Percentiles rank a stretch among this genome's conserved stretches.
These are phyloP conservation scores for Trichoderma gamsii DNA, from an alignment of 495 filamentous ascomycete species.

Conservation along the genomic window DNA sequence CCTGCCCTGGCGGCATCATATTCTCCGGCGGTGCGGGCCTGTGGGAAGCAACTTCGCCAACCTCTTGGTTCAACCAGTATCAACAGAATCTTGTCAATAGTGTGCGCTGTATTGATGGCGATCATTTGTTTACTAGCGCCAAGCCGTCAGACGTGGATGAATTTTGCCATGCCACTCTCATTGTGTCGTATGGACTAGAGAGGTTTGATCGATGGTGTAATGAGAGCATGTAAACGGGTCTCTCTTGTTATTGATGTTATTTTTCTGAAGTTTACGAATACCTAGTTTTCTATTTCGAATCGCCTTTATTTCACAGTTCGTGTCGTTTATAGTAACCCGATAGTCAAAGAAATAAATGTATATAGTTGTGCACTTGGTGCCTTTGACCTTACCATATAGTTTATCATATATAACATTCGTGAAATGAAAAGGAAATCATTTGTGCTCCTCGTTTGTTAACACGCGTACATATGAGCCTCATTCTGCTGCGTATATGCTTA, in stretches of 20 bases:
- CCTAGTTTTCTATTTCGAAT: too few relatives aligned
- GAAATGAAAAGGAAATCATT: too few relatives aligned
- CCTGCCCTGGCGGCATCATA: constrained; percentile 27
- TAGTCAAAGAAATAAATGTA: too few relatives aligned
- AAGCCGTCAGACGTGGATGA: constrained; percentile 25
- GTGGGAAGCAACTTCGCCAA: constrained; percentile 32
- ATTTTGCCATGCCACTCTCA: constrained; percentile 23
- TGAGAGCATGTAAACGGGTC: constrained; percentile 12
- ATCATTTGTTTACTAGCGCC: constrained; percentile 21
- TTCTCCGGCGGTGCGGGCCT: constrained; percentile 29
- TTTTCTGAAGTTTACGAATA: too few relatives aligned
- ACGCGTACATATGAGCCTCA: too few relatives aligned
- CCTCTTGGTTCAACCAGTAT: constrained; percentile 24
- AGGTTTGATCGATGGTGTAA: constrained; percentile 24
- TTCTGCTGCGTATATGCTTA: too few relatives aligned
- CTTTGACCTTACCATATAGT: too few relatives aligned
- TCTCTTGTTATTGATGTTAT: background rate
- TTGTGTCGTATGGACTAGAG: constrained; percentile 22
- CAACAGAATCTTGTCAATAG: constrained; percentile 20
- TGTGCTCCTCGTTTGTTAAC: too few relatives aligned
- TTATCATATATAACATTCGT: too few relatives aligned
- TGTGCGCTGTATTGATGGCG: constrained; percentile 20
- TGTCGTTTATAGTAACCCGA: too few relatives aligned
- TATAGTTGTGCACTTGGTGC: too few relatives aligned
- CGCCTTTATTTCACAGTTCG: too few relatives aligned